These are phyloP conservation scores for Flaveria brownii DNA, from an alignment of 129 eudicot species.

Conservation along the genomic window DNA sequence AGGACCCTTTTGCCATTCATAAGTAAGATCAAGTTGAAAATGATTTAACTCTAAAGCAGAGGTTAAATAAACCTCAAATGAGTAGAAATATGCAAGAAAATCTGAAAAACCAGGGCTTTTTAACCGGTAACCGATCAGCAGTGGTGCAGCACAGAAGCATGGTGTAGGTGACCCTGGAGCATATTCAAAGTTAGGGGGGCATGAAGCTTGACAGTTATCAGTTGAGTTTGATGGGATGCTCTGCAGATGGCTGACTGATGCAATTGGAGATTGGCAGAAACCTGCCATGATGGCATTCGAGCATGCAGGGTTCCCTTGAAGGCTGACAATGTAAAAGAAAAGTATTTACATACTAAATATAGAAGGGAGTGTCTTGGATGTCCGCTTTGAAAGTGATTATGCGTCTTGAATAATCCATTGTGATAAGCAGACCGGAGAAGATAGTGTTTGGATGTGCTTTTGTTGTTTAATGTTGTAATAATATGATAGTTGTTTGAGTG, in stretches of 20 bases:
- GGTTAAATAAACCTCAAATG: slow-evolving; percentile 59
- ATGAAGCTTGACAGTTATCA: slow-evolving; percentile 43
- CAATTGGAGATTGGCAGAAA: slow-evolving; percentile 43
- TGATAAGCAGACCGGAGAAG: neutral
- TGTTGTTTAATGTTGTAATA: neutral
- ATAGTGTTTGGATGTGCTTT: neutral
- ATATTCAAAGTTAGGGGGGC: slow-evolving; percentile 62
- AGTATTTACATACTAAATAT: neutral
- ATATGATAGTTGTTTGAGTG: slow-evolving; percentile 1
- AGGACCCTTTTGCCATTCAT: slow-evolving; percentile 68
- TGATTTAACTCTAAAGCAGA: slow-evolving; percentile 47
- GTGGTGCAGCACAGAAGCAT: slow-evolving; percentile 78
- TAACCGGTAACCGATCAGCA: slow-evolving; percentile 64
- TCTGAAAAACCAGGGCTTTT: slow-evolving; percentile 75
- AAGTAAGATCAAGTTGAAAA: slow-evolving; percentile 58
- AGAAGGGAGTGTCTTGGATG: neutral
- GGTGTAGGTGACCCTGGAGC: slow-evolving; percentile 56
- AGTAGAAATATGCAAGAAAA: slow-evolving; percentile 44
- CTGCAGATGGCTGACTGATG: slow-evolving; percentile 34
- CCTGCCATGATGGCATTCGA: slow-evolving; percentile 35
- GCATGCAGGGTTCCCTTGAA: slow-evolving; percentile 83
- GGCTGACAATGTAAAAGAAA: slow-evolving; percentile 44
- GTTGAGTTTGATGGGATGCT: slow-evolving; percentile 36
- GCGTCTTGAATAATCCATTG: neutral
- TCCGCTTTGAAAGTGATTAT: neutral